Percentiles rank a stretch among this genome's conserved stretches.
Evolutionary conservation across 345 rosid genomes (phyloP).

Genomic region (Nephelium lappaceum): DNA sequence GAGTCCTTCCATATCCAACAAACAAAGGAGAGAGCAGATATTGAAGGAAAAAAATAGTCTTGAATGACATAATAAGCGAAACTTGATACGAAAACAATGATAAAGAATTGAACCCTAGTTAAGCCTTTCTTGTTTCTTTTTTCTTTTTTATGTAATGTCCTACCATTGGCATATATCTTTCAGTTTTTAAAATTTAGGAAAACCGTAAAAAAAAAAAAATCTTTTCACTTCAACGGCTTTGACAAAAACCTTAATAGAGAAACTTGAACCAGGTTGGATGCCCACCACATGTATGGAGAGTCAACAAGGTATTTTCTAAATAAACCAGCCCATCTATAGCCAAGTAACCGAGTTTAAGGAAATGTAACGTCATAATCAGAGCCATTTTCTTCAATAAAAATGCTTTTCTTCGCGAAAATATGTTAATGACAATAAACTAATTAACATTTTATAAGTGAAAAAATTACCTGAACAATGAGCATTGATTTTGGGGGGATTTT

Average conservation of each 20-base stretch:
- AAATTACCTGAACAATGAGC: conserved; percentile 52
- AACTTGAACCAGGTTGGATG: conserved; percentile 69
- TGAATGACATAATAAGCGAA: conserved; percentile 44
- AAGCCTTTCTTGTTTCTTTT: conserved; percentile 30
- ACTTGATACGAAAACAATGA: conserved; percentile 33
- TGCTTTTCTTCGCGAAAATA: neutral
- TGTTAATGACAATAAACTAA: no score
- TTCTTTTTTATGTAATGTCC: conserved; percentile 56
- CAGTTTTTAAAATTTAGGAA: conserved; percentile 15
- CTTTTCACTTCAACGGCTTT: no score
- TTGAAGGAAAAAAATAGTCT: conserved; percentile 37
- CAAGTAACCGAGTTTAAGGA: conserved; percentile 78
- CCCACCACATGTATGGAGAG: conserved; percentile 95
- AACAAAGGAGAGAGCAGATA: conserved; percentile 27
- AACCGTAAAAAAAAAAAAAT: no score
- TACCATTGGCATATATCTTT: conserved; percentile 20
- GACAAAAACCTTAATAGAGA: conserved; percentile 69
- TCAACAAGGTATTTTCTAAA: conserved; percentile 69
- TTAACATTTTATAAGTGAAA: neutral
- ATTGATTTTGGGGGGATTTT: conserved; percentile 62
- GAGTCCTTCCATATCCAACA: conserved; percentile 40
- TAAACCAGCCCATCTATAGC: conserved; percentile 83
- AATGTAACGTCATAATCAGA: no score
- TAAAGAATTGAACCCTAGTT: conserved; percentile 47
- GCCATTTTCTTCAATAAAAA: conserved; percentile 4